Evolutionary conservation across 2,329 filamentous ascomycete species (phyloP).

Genomic region (Botrytis sinoallii): DNA sequence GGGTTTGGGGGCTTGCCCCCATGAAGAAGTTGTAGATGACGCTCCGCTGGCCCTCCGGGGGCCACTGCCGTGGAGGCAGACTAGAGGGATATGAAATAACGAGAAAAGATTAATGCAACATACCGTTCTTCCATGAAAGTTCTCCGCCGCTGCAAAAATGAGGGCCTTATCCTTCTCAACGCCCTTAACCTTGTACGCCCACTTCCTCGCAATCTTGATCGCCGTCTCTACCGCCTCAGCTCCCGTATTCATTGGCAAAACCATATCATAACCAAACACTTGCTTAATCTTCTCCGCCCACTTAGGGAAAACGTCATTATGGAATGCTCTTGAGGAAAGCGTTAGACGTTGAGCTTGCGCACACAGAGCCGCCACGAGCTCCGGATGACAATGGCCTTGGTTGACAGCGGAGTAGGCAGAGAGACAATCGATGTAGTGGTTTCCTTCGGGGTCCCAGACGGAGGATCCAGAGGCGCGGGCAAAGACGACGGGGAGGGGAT

Average conservation of each 20-base stretch:
- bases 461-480: slow-evolving; percentile 77
- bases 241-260: slow-evolving; percentile 96
- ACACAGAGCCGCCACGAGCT: slow-evolving; percentile 83
- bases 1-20: slow-evolving; percentile 6
- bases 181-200: slow-evolving; percentile 95
- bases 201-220: slow-evolving; percentile 94
- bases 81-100: background rate
- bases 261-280: slow-evolving; percentile 95
- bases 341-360: slow-evolving; percentile 89
- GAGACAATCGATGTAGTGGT: slow-evolving; percentile 94
- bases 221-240: slow-evolving; percentile 95
- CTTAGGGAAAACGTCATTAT: slow-evolving; percentile 96
- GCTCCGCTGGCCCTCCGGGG: slow-evolving; percentile 11
- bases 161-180: slow-evolving; percentile 81
- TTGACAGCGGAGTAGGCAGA: slow-evolving; percentile 98
- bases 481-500: slow-evolving; percentile 93
- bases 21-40: background rate
- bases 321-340: slow-evolving; percentile 89
- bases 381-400: slow-evolving; percentile 96
- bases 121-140: slow-evolving; percentile 95
- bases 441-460: slow-evolving; percentile 96
- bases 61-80: slow-evolving; percentile 3
- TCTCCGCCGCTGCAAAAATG: slow-evolving; percentile 81
- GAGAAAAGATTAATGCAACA: slow-evolving; percentile 37
- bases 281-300: slow-evolving; percentile 90